These are phyloP conservation scores for Bipolaris gigantea DNA, from an alignment of 2,329 filamentous ascomycete genomes.

Conservation along the genomic window DNA sequence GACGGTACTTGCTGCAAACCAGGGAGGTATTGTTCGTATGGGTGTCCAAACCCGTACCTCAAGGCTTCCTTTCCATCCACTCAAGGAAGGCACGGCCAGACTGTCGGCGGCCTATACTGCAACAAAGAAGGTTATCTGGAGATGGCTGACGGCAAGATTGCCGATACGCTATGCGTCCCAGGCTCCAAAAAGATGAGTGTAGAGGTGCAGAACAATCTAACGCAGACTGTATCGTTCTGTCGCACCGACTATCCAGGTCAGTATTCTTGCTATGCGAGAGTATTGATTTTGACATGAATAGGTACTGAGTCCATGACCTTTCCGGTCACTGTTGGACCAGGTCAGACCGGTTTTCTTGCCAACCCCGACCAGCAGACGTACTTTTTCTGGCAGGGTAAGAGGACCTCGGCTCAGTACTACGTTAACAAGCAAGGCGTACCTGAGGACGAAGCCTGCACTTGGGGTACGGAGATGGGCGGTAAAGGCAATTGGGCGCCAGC, in stretches of 20 bases:
- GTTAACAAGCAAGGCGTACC: constrained; percentile 79
- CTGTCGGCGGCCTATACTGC: constrained; percentile 85
- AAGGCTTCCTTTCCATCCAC: constrained; percentile 85
- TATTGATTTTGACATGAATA: constrained; percentile 26
- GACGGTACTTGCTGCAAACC: constrained; percentile 61
- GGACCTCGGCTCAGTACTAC: constrained; percentile 94
- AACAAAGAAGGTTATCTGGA: constrained; percentile 76
- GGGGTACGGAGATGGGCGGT: constrained; percentile 64
- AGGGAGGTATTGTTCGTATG: constrained; percentile 84
- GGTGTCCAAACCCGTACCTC: constrained; percentile 87
- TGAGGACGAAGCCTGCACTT: constrained; percentile 72
- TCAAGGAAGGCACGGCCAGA: constrained; percentile 80
- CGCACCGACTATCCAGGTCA: constrained; percentile 92
- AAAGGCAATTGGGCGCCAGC: constrained; percentile 84
- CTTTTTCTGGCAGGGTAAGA: constrained; percentile 74
- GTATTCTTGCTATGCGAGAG: constrained; percentile 5
- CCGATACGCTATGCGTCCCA: constrained; percentile 71
- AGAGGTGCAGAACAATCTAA: constrained; percentile 73
- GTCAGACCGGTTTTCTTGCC: constrained; percentile 65
- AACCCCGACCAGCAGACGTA: constrained; percentile 73
- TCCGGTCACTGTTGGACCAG: constrained; percentile 66
- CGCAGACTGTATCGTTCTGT: constrained; percentile 71
- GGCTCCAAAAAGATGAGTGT: constrained; percentile 68
- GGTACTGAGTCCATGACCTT: constrained; percentile 83
- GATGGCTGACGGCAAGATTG: constrained; percentile 58